These are phyloP conservation scores for Lathyrus sativus DNA, from an alignment of 306 rosid species.

Conservation along the genomic window DNA sequence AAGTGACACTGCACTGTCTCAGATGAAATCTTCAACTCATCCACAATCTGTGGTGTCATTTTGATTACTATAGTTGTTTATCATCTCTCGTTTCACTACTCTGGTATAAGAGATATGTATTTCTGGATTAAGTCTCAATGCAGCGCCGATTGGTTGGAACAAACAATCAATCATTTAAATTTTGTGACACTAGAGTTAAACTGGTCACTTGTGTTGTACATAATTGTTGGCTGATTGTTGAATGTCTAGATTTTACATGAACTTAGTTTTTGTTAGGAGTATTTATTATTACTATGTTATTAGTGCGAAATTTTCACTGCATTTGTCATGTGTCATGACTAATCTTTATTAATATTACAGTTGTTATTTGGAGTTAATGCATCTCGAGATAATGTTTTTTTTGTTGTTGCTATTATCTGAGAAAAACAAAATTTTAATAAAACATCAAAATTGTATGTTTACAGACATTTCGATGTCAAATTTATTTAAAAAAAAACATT, in stretches of 20 bases:
- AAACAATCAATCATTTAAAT: slow-evolving; percentile 33
- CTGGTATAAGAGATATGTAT: slow-evolving; percentile 15
- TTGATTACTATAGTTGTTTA: slow-evolving; percentile 40
- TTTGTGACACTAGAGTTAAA: slow-evolving; percentile 34
- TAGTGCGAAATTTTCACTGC: no score
- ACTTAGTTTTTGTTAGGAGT: background rate
- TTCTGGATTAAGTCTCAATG: slow-evolving; percentile 26
- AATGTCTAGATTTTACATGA: background rate
- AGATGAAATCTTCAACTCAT: slow-evolving; percentile 64
- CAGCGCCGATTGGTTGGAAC: slow-evolving; percentile 36
- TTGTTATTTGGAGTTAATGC: no score
- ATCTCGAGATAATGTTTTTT: no score
- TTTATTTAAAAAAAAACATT: no score
- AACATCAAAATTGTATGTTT: no score
- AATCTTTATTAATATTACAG: no score
- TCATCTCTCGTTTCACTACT: slow-evolving; percentile 18
- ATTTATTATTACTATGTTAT: no score
- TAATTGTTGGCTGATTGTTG: slow-evolving; percentile 33
- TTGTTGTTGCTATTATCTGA: no score
- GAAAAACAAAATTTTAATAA: no score
- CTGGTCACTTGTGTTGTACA: slow-evolving; percentile 46
- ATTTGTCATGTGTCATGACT: no score
- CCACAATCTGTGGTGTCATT: slow-evolving; percentile 68
- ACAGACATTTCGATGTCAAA: no score
- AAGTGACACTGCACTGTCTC: slow-evolving; percentile 73